Conservation (phyloP, 352 stramenopile genomes). For the Elongisporangium anandrum region DNA sequence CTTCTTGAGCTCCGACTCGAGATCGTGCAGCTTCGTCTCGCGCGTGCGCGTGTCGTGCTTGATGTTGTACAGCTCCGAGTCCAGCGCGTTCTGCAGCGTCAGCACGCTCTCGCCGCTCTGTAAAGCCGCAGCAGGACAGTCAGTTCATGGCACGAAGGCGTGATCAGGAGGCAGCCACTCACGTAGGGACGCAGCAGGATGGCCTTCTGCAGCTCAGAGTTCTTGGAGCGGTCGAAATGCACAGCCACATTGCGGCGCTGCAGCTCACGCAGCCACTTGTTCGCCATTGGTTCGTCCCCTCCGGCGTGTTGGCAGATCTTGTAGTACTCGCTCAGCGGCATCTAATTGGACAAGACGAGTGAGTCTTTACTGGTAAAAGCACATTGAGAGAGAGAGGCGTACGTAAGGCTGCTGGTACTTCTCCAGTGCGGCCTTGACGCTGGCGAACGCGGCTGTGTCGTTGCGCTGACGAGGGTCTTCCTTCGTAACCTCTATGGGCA, state of each 20-base stretch:
- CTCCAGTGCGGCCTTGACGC: slow-evolving; percentile 59
- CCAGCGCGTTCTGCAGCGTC: slow-evolving; percentile 64
- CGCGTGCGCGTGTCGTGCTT: slow-evolving; percentile 59
- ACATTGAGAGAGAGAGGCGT: slow-evolving; percentile 6
- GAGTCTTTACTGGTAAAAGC: slow-evolving; percentile 1
- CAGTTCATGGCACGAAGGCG: background rate
- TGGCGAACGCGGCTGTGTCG: slow-evolving; percentile 60
- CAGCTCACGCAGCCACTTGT: slow-evolving; percentile 74
- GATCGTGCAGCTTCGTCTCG: slow-evolving; percentile 39
- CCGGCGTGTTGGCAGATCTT: slow-evolving; percentile 65
- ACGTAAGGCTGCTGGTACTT: slow-evolving; percentile 51
- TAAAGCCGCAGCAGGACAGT: background rate
- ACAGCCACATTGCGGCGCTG: slow-evolving; percentile 71
- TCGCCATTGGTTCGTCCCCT: slow-evolving; percentile 59
- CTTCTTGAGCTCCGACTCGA: slow-evolving; percentile 46
- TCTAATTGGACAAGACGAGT: slow-evolving; percentile 21
- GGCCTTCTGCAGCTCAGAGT: slow-evolving; percentile 60
- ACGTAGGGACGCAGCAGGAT: slow-evolving; percentile 72
- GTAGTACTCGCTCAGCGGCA: slow-evolving; percentile 70
- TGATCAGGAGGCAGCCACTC: slow-evolving; percentile 4
- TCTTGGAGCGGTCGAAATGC: slow-evolving; percentile 67
- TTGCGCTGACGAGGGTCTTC: slow-evolving; percentile 23
- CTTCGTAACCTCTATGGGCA: slow-evolving; percentile 18
- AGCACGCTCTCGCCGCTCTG: slow-evolving; percentile 69
- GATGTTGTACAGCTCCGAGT: slow-evolving; percentile 72